Conservation (phyloP, 192 early-diverging fungal genomes). For the Backusella luteola region DNA sequence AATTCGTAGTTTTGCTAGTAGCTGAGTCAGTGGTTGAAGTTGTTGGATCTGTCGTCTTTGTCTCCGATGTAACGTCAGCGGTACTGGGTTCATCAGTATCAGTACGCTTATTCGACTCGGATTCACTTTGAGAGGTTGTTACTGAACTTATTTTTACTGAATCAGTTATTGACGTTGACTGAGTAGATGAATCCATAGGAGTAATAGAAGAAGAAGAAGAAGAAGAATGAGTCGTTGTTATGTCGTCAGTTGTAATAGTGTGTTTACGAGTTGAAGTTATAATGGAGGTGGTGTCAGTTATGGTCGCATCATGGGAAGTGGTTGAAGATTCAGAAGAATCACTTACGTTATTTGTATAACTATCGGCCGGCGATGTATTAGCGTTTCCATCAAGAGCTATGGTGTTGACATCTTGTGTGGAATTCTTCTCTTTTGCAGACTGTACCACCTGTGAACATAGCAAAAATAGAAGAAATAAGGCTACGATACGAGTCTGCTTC, state of each 20-base stretch:
- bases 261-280: background rate
- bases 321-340: background rate
- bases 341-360: background rate
- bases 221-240: background rate
- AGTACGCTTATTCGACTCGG: background rate
- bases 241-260: background rate
- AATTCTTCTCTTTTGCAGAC: background rate
- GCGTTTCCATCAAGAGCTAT: background rate
- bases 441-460: background rate
- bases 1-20: background rate
- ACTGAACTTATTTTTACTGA: background rate
- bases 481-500: background rate
- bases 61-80: background rate
- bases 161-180: background rate
- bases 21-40: background rate
- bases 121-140: background rate
- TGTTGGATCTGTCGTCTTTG: background rate
- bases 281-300: background rate
- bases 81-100: background rate
- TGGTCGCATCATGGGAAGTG: background rate
- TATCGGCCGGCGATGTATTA: background rate
- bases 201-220: background rate
- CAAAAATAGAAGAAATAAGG: background rate
- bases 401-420: background rate
- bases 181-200: background rate